phyloP scores from a whole-genome alignment of 2,329 filamentous ascomycete genomes.

The Cytospora mali region DNA sequence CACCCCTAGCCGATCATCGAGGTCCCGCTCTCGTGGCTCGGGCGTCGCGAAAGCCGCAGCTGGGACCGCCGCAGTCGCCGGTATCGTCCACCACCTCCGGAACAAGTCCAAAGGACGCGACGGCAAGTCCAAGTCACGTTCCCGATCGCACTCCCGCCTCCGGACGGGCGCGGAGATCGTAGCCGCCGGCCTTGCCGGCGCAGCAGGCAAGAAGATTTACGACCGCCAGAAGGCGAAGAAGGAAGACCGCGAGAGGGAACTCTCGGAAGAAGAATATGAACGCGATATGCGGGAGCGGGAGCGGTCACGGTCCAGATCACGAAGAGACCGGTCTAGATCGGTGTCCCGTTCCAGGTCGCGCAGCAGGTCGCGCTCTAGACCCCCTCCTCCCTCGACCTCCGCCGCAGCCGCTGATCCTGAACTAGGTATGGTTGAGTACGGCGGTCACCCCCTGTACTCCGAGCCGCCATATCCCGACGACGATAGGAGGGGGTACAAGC shows the following conservation, averaged over 20 bases:
- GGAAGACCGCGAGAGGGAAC: slow-evolving; percentile 45
- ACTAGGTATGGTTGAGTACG: slow-evolving; percentile 71
- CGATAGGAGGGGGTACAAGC: slow-evolving; percentile 22
- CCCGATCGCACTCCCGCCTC: slow-evolving; percentile 50
- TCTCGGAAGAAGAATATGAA: slow-evolving; percentile 36
- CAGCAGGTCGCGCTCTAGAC: slow-evolving; percentile 49
- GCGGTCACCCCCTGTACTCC: slow-evolving; percentile 56
- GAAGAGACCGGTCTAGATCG: slow-evolving; percentile 26
- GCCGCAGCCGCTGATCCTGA: slow-evolving; percentile 59
- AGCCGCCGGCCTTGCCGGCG: slow-evolving; percentile 61
- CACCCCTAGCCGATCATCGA: slow-evolving; percentile 37
- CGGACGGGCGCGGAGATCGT: slow-evolving; percentile 63
- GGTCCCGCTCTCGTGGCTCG: slow-evolving; percentile 36
- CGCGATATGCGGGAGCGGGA: slow-evolving; percentile 43
- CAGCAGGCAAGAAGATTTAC: slow-evolving; percentile 63
- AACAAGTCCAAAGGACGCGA: slow-evolving; percentile 48
- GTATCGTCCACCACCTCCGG: slow-evolving; percentile 60
- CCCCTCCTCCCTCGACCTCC: slow-evolving; percentile 31
- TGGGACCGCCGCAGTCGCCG: slow-evolving; percentile 60
- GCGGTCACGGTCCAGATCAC: slow-evolving; percentile 37
- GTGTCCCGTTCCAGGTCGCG: slow-evolving; percentile 39
- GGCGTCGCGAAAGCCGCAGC: slow-evolving; percentile 59
- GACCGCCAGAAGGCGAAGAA: slow-evolving; percentile 64
- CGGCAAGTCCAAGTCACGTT: slow-evolving; percentile 39
- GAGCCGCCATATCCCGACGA: slow-evolving; percentile 39